Evolutionary conservation across 176 grass and related monocot genomes (phyloP), one percentile per base, ranked within the genome.

Genomic region (Avena insularis): DNA sequence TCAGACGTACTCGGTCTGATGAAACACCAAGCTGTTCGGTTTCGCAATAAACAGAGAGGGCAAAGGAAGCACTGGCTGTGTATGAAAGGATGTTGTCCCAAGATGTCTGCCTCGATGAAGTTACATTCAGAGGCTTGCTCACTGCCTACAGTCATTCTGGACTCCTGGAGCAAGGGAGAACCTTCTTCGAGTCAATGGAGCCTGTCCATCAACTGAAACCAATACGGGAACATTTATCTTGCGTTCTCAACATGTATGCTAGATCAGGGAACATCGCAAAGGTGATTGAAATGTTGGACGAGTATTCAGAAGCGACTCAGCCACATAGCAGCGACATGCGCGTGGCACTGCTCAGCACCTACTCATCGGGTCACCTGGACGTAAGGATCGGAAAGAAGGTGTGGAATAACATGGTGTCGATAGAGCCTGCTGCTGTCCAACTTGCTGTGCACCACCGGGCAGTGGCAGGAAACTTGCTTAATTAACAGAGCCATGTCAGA

Each of bases 101-200:
- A 4, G 29, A 53, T 40, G 49, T 92, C 35, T 25, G 64, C 55
- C 90, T 88, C 0, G 86, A 91, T 4, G 87, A 89, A 82, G 88
- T 89, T 6, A 95, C 93, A 33, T 92, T 92, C 56, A 12, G 85
- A 50, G 86, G 84, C 21, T 79, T 95, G 66, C 78, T 95, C 5
- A 89, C 87, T 35, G 77, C 84, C n/a, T 95, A 90, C 67, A 92
- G 88, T 68, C 93, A 95, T 45, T 77, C 88, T 40, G 86, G 93
- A 17, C 65, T 91, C 40, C 23, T 92, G 11, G 86, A 92, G 29
- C 77, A 90, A 45, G 93, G 93, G 6, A 77, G 50, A 82, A 2
- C 51, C 23, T 73, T 89, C 33, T 85, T 95, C 17, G 57, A 85
- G 75, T 85, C 29, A 15, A 92, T 95, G 88, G 64, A 79, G 3